These are phyloP conservation scores for Closterium sp. DNA, from an alignment of 139 green algal genomes.

Conservation along the genomic window DNA sequence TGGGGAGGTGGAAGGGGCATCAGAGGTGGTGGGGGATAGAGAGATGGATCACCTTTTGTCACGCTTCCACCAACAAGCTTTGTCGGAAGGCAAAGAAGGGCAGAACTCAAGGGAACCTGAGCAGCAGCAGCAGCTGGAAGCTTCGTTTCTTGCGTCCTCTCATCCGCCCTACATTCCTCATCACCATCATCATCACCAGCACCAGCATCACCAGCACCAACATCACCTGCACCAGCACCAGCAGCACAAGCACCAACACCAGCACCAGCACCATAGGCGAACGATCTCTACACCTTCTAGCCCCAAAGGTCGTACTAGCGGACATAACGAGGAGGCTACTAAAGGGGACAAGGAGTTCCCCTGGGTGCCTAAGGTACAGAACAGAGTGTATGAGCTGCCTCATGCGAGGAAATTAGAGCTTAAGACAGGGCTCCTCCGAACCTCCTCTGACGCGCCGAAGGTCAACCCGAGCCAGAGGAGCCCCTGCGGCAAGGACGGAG, in stretches of 20 bases:
- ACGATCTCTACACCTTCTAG: not conserved
- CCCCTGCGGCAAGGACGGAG: not conserved
- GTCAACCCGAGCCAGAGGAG: not conserved
- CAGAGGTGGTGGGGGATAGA: not conserved
- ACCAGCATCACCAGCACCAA: not conserved
- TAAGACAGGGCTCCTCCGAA: not conserved
- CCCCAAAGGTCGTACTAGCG: not conserved
- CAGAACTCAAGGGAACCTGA: not conserved
- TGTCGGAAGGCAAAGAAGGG: not conserved
- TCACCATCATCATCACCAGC: not conserved
- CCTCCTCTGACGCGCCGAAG: not conserved
- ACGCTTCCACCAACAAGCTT: not conserved
- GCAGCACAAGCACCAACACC: too few relatives aligned
- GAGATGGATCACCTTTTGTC: not conserved
- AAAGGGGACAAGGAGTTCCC: not conserved
- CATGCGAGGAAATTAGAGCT: not conserved
- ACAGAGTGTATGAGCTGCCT: not conserved
- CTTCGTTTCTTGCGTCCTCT: not conserved
- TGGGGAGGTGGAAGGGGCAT: not conserved
- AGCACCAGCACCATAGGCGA: not conserved
- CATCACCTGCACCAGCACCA: not conserved
- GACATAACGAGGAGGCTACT: not conserved
- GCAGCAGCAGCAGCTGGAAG: not conserved
- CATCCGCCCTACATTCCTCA: not conserved
- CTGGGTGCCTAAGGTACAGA: not conserved